Evolutionary conservation across 345 rosid species (phyloP).

Genomic region (Sisymbrium altissimum): DNA sequence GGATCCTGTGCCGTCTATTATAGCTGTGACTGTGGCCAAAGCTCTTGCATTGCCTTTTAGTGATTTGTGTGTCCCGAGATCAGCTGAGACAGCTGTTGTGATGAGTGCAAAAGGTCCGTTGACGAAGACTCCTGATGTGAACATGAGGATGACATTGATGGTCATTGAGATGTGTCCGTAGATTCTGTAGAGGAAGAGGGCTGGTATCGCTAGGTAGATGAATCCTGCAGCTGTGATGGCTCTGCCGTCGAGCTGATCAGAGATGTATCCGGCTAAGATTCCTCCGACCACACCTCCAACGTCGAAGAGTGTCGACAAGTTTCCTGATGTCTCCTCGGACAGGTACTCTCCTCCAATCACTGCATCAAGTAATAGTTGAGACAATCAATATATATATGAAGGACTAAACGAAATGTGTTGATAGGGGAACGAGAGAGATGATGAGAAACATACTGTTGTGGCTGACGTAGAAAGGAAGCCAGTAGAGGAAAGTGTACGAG

Average conservation of each 20-base stretch:
- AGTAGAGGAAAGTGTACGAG: constrained; percentile 93
- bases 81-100: constrained; percentile 96
- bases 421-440: too few relatives aligned
- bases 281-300: constrained; percentile 98
- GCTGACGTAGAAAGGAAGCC: constrained; percentile 96
- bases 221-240: constrained; percentile 94
- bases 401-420: background rate
- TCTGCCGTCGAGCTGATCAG: constrained; percentile 73
- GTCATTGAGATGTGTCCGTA: constrained; percentile 72
- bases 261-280: constrained; percentile 80
- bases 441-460: constrained; percentile 60
- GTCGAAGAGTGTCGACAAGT: constrained; percentile 83
- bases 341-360: constrained; percentile 84
- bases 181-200: constrained; percentile 74
- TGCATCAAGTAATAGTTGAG: constrained; percentile 30
- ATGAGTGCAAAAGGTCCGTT: constrained; percentile 94
- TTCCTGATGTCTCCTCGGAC: constrained; percentile 69
- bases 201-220: constrained; percentile 88
- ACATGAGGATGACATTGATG: constrained; percentile 61
- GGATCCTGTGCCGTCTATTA: constrained; percentile 97
- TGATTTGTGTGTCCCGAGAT: constrained; percentile 93
- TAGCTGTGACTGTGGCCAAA: constrained; percentile 92
- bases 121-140: constrained; percentile 77
- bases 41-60: constrained; percentile 83
- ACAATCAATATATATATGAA: background rate